These are phyloP conservation scores for Geranium incanum DNA, from an alignment of 441 rosid species.

Conservation along the genomic window DNA sequence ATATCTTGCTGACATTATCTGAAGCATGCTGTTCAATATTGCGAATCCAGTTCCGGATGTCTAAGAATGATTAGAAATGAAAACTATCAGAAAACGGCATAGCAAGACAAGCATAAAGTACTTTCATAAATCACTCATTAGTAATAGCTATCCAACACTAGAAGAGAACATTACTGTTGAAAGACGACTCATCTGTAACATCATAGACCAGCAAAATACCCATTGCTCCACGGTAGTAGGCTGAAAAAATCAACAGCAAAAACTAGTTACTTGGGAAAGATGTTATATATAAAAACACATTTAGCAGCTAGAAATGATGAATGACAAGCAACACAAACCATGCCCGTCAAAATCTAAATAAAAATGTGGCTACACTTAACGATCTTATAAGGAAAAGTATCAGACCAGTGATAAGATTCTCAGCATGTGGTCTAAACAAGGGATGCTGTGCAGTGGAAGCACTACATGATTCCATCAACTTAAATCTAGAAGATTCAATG, in stretches of 20 bases:
- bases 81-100: neutral
- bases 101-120: neutral
- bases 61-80: conserved; percentile 14
- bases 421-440: neutral
- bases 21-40: conserved; percentile 45
- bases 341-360: neutral
- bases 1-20: conserved; percentile 36
- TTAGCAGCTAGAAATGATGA: neutral
- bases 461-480: neutral
- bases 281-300: neutral
- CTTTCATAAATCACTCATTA: neutral
- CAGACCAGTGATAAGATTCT: neutral
- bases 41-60: conserved; percentile 44
- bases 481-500: neutral
- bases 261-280: neutral
- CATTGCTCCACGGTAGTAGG: conserved; percentile 95
- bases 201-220: conserved; percentile 93
- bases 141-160: too few relatives aligned
- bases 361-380: neutral
- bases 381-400: neutral
- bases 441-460: too few relatives aligned
- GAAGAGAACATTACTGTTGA: too few relatives aligned
- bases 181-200: conserved; percentile 91
- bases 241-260: conserved; percentile 28
- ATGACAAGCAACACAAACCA: neutral